Evolutionary conservation across 805 yeast species (phyloP), one percentile per base, ranked within the genome.

Genomic region (Brettanomyces naardenensis): DNA sequence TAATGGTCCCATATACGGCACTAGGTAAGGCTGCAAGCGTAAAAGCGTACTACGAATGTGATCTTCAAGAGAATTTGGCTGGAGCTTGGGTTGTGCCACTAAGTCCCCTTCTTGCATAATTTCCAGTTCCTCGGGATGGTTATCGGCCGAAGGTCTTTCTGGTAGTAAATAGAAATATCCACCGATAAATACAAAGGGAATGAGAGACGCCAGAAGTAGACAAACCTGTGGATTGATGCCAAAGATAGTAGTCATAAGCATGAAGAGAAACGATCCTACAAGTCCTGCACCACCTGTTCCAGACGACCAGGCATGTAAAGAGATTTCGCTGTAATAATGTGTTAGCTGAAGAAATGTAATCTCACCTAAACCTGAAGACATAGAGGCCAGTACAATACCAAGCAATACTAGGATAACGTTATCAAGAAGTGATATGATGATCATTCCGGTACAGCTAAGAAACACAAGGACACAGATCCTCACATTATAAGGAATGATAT

Each of bases 281-380:
- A 90, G 57, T 0, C 98, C 98, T 1, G 98, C 97, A 15, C 87
- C 95, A 3, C 98, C 97, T 0, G 97, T 90, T 1, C 98, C 98
- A 6, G 88, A 74, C 17, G 95, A 83, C 76, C 94, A 90, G 1
- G 95, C 97, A 35, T 80, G 76, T 33, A 90, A 64, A 4, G 94
- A 66, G 10, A 36, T 23, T 14, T 67, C 66, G 15, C 66, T 69
- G 56, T 77, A 87, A 49, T 66, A 80, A 53, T 89, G 95, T 1
- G 96, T 86, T 57, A 90, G 62, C 55, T 85, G 95, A 31, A 90
- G 61, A 47, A 90, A 90, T 0, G 96, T 85, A 5, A 84, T 65
- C 54, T 90, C 98, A 0, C 98, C 98, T 19, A 89, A 61, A 0
- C 97, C 97, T 0, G 95, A 80, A 14, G 95, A 79, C 3, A 75